A percentile compares a stretch with the other conserved stretches of the same genome.
phyloP scores from a whole-genome alignment of 768 basidiomycete genomes.

The Pholiota conissans region DNA sequence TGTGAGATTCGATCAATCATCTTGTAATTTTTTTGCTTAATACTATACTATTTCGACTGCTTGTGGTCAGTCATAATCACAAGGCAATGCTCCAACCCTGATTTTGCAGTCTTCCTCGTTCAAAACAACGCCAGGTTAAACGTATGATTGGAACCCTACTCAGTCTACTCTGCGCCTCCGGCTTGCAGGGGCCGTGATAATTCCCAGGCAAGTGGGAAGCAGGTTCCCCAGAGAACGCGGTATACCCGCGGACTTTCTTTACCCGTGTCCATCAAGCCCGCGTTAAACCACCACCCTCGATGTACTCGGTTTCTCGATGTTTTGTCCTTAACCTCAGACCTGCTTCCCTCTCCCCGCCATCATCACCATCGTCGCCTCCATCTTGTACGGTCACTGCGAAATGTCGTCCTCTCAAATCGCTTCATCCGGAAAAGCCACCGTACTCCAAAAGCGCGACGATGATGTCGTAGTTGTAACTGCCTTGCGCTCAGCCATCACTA shows the following conservation, averaged over 20 bases:
- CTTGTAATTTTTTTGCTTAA: too few species aligned
- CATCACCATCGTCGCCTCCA: not conserved
- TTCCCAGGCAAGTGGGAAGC: not conserved
- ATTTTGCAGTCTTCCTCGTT: too few species aligned
- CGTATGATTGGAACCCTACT: not conserved
- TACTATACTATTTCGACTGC: too few species aligned
- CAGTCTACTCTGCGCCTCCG: not conserved
- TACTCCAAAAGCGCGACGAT: slow-evolving; percentile 73
- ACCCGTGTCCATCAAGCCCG: not conserved
- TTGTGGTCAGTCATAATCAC: too few species aligned
- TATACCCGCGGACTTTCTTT: not conserved
- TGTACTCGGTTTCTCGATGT: not conserved
- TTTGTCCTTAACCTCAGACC: not conserved
- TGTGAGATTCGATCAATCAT: not conserved
- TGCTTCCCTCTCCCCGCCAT: not conserved
- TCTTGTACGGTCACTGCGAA: not conserved
- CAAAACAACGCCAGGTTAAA: too few species aligned
- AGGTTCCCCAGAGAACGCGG: too few species aligned
- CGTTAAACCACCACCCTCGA: not conserved
- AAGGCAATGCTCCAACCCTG: too few species aligned
- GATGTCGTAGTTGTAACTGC: slow-evolving; percentile 92
- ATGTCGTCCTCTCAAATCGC: slow-evolving; percentile 26
- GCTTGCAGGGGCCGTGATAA: not conserved
- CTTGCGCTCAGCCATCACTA: slow-evolving; percentile 89
- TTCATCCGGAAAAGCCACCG: slow-evolving; percentile 49